A percentile compares a stretch with the other conserved stretches of the same genome.
Evolutionary conservation across 306 rosid genomes (phyloP).

Genomic region (Gleditsia sinensis): DNA sequence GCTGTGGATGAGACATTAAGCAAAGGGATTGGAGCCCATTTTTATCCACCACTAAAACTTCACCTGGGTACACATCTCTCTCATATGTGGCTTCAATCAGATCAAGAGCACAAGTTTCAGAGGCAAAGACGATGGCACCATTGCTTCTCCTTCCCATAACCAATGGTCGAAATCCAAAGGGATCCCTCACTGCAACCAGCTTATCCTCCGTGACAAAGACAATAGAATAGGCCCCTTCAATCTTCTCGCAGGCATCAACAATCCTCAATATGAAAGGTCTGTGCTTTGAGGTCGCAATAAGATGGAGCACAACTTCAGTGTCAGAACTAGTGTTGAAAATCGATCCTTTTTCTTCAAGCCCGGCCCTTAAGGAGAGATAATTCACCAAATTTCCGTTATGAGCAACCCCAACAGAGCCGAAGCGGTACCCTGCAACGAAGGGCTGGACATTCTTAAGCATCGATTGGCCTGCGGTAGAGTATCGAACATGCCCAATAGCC

Average conservation of each 20-base stretch:
- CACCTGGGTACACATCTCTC: conserved; percentile 81
- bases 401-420: conserved; percentile 89
- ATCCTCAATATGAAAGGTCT: conserved; percentile 73
- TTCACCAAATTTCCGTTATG: conserved; percentile 91
- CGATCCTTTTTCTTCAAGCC: conserved; percentile 73
- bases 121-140: conserved; percentile 79
- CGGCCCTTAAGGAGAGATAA: conserved; percentile 57
- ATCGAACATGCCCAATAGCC: conserved; percentile 86
- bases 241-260: conserved; percentile 82
- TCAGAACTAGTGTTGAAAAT: conserved; percentile 87
- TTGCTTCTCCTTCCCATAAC: conserved; percentile 84
- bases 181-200: conserved; percentile 81
- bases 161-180: conserved; percentile 74
- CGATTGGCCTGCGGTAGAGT: conserved; percentile 85
- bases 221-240: conserved; percentile 79
- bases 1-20: conserved; percentile 66
- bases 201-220: conserved; percentile 80
- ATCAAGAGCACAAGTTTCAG: conserved; percentile 87
- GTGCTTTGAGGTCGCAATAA: conserved; percentile 80
- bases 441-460: conserved; percentile 88
- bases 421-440: conserved; percentile 78
- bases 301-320: conserved; percentile 89
- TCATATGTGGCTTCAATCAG: conserved; percentile 76
- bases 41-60: conserved; percentile 67
- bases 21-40: conserved; percentile 74